A percentile compares a stretch with the other conserved stretches of the same genome.
phyloP scores from a whole-genome alignment of 176 grass and related monocot species.

The Dactylis glomerata region DNA sequence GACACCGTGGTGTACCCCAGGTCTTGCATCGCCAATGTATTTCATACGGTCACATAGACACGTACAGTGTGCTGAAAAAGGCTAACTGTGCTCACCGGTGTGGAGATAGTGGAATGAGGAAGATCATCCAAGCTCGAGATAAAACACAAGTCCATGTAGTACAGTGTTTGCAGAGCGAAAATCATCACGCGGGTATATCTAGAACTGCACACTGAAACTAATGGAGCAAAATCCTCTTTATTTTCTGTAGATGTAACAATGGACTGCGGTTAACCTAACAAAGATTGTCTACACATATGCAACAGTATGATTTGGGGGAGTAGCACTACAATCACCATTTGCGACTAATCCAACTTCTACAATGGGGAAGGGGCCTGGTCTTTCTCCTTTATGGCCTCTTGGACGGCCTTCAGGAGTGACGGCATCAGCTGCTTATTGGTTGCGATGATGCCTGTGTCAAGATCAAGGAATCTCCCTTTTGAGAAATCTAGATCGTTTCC shows the following conservation, averaged over 20 bases:
- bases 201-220: background rate
- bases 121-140: background rate
- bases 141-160: background rate
- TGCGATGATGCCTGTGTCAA: conserved; percentile 83
- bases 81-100: background rate
- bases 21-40: no score
- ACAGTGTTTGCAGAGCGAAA: background rate
- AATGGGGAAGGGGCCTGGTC: conserved; percentile 54
- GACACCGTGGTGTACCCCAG: no score
- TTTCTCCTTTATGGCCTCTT: conserved; percentile 65
- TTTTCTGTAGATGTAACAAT: background rate
- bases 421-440: conserved; percentile 80
- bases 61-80: no score
- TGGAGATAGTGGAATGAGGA: background rate
- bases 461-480: conserved; percentile 80
- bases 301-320: background rate
- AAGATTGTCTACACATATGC: background rate
- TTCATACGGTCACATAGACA: no score
- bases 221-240: background rate
- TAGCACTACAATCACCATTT: background rate
- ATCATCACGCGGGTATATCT: background rate
- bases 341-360: conserved; percentile 27
- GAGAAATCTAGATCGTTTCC: conserved; percentile 93
- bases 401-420: conserved; percentile 61
- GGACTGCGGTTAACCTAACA: background rate